Percentiles rank a stretch among this genome's conserved stretches.
phyloP scores from a whole-genome alignment of 2,329 filamentous ascomycete genomes.

The Alternaria sp. region DNA sequence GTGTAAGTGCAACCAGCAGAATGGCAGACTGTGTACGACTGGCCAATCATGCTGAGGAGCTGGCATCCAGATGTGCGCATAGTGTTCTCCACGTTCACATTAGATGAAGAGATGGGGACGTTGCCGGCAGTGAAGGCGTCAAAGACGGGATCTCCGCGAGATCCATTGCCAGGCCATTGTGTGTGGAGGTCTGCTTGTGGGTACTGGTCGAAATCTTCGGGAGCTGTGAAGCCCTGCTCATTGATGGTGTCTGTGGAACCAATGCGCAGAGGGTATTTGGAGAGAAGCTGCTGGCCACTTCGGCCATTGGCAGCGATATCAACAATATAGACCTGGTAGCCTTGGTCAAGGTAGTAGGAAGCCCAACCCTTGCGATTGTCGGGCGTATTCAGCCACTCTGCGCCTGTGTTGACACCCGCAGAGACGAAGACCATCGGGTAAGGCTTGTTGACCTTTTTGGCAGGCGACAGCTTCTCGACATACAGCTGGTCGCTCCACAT shows the following conservation, averaged over 20 bases:
- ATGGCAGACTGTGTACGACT: constrained; percentile 30
- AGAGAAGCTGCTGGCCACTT: constrained; percentile 13
- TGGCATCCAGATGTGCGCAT: constrained; percentile 28
- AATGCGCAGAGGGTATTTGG: constrained; percentile 18
- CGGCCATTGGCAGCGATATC: constrained; percentile 26
- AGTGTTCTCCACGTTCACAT: constrained; percentile 28
- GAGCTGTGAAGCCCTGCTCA: constrained; percentile 25
- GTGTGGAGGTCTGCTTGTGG: constrained; percentile 28
- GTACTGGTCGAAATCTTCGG: constrained; percentile 22
- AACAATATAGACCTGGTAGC: constrained; percentile 34
- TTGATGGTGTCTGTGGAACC: constrained; percentile 25
- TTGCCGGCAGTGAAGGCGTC: constrained; percentile 30
- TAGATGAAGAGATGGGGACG: constrained; percentile 27
- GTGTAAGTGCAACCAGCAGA: constrained; percentile 33
- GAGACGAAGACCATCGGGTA: constrained; percentile 37
- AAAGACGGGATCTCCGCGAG: constrained; percentile 28
- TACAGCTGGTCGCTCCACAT: constrained; percentile 30
- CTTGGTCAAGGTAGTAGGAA: constrained; percentile 29
- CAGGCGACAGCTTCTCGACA: constrained; percentile 33
- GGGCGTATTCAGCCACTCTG: constrained; percentile 29
- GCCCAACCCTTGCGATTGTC: constrained; percentile 31
- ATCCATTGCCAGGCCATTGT: constrained; percentile 32
- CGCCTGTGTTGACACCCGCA: constrained; percentile 29
- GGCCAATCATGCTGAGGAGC: constrained; percentile 27
- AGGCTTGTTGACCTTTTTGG: constrained; percentile 18